Percentiles rank a stretch among this genome's conserved stretches.
These are phyloP conservation scores for Linnemannia elongata DNA, from an alignment of 192 early-diverging fungal species.

Conservation along the genomic window DNA sequence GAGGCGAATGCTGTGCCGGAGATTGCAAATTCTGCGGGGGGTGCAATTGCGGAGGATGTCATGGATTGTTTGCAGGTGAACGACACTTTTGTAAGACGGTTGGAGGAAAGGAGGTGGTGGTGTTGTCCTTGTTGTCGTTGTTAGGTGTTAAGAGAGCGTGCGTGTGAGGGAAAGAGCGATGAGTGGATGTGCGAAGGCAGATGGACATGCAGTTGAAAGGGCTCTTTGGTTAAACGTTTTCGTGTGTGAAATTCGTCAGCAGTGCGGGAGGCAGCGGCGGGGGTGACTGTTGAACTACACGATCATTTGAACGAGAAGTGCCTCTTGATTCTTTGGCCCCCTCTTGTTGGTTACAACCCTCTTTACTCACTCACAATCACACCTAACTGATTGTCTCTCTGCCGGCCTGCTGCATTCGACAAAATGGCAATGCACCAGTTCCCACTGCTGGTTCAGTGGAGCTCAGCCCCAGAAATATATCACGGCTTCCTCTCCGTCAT, in stretches of 20 bases:
- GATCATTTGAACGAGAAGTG: neutral
- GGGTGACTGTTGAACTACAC: neutral
- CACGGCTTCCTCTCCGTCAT: conserved; percentile 47
- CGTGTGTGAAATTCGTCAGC: neutral
- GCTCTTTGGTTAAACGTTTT: neutral
- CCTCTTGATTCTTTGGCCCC: neutral
- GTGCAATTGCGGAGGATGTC: conserved; percentile 25
- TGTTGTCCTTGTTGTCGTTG: neutral
- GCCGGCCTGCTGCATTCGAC: neutral
- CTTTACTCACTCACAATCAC: neutral
- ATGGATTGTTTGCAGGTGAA: neutral
- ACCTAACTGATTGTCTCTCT: neutral
- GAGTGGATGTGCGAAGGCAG: no score
- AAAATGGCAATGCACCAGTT: conserved; percentile 36
- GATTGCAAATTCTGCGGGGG: conserved; percentile 40
- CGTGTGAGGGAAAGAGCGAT: neutral
- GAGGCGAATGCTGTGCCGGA: conserved; percentile 33
- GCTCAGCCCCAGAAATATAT: conserved; percentile 29
- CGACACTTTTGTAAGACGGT: neutral
- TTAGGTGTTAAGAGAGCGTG: neutral
- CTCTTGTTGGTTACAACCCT: neutral
- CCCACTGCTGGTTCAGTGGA: conserved; percentile 49
- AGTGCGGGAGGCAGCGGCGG: neutral
- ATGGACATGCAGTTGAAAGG: no score
- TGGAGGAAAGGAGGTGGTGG: neutral